A percentile compares a stretch with the other conserved stretches of the same genome.
Evolutionary conservation across 495 filamentous ascomycete species (phyloP).

Genomic region (Neurospora sp.): DNA sequence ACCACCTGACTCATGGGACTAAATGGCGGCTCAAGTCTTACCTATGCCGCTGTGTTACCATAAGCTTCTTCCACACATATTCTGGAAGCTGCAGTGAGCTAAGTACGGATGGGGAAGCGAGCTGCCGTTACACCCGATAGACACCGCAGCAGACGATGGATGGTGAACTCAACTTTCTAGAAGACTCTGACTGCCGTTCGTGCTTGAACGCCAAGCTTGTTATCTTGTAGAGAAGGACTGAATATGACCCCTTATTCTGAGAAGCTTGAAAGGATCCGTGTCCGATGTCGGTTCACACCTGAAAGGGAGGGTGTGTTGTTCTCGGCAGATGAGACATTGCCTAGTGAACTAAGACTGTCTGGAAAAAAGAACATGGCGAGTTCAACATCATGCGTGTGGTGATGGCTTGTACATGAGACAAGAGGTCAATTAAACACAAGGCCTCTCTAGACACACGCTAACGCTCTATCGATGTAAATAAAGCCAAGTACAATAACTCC

Average conservation of each 20-base stretch:
- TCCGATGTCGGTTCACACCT: background rate
- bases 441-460: background rate
- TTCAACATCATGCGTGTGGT: background rate
- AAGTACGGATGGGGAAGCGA: background rate
- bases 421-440: background rate
- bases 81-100: background rate
- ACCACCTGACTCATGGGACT: no score
- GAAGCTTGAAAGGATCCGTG: background rate
- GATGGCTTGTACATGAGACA: background rate
- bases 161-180: background rate
- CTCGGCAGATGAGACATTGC: background rate
- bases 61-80: background rate
- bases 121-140: background rate
- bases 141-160: background rate
- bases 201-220: background rate
- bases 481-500: background rate
- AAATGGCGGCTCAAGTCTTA: no score
- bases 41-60: background rate
- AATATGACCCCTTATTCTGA: background rate
- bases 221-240: background rate
- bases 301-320: background rate
- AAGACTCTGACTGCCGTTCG: background rate
- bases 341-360: background rate
- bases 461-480: background rate
- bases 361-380: background rate